Evolutionary conservation across 2,329 filamentous ascomycete species (phyloP), one percentile per base, ranked within the genome.

Genomic region (Magnaporthales sp.): DNA sequence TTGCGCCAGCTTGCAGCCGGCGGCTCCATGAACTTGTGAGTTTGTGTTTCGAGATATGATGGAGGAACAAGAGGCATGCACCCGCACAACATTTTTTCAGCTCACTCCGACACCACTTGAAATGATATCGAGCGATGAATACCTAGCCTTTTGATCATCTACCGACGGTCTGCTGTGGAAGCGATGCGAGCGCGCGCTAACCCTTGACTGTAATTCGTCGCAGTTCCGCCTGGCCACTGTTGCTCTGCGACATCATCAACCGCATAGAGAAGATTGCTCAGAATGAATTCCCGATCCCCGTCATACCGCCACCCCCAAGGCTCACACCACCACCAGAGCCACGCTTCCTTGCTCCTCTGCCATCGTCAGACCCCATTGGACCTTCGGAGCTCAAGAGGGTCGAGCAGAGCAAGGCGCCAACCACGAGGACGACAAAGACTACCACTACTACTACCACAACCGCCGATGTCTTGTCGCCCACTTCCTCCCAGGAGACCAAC

Each of bases 241-340:
- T 92, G 71, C 82, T 91, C 63, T 83, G 84, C 71, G 84, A 84
- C 32, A 80, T 94, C 51, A 79, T 93, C 65, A 79, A 86, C 68
- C 86, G 88, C 72, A 82, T 94, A 64, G 89, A 95, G 75, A 83
- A 81, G 91, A 94, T 93, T 71, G 86, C 91, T 56, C 85, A 86
- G 76, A 83, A 87, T 74, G 88, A 89, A 65, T 97, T 96, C 72
- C 88, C 91, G 58, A 89, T 90, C 71, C 91, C 91, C 66, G 77
- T 86, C 65, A 83, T 84, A 38, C 78, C 80, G 19, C 78, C 79
- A 13, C 77, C 77, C 27, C 72, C 79, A 60, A 76, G 78, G 68
- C 73, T 79, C 71, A 74, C 79, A 66, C 74, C 79, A 68, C 73
- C 74, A 71, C 77, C 74, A 69, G 79, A 76, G 67, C 75, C 75